A percentile compares a stretch with the other conserved stretches of the same genome.
These are phyloP conservation scores for Rhodotorula kratochvilovae DNA, from an alignment of 768 basidiomycete genomes.

Conservation along the genomic window DNA sequence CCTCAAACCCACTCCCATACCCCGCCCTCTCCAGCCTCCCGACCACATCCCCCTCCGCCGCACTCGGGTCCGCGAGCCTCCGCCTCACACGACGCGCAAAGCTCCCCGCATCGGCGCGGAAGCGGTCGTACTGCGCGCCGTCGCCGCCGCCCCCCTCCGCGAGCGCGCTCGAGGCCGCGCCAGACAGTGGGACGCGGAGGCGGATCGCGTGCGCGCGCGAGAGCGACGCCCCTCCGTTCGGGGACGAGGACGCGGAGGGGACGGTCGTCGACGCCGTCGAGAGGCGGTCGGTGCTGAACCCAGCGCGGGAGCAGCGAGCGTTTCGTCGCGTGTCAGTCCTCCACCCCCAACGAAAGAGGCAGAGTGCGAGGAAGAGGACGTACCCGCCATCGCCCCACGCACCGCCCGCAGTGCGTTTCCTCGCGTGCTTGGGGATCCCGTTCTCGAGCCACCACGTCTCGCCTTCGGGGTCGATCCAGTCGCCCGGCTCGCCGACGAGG, in stretches of 20 bases:
- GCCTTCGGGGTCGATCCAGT: slow-evolving; percentile 15
- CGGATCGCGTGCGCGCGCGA: slow-evolving; percentile 18
- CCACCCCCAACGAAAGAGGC: not conserved
- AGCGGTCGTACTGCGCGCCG: slow-evolving; percentile 13
- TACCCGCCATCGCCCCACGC: not conserved
- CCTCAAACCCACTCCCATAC: slow-evolving; percentile 17
- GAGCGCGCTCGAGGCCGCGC: not conserved
- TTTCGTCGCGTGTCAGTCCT: not conserved
- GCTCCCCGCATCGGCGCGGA: not conserved
- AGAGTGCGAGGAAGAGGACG: no score
- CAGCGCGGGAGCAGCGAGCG: not conserved
- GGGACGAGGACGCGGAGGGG: not conserved
- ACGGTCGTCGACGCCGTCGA: not conserved
- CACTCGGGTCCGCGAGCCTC: not conserved
- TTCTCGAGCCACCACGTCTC: slow-evolving; percentile 35
- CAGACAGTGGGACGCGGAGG: not conserved
- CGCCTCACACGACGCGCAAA: slow-evolving; percentile 3
- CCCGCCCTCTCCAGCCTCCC: slow-evolving; percentile 9
- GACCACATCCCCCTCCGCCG: not conserved
- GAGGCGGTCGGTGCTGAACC: slow-evolving; percentile 5
- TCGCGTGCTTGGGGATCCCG: slow-evolving; percentile 6
- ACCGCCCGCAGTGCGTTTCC: not conserved
- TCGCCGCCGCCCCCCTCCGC: not conserved
- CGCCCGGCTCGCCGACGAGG: slow-evolving; percentile 13
- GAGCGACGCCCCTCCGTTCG: not conserved